Conservation (phyloP, 2,329 filamentous ascomycete species). For the Cercospora janseana region DNA sequence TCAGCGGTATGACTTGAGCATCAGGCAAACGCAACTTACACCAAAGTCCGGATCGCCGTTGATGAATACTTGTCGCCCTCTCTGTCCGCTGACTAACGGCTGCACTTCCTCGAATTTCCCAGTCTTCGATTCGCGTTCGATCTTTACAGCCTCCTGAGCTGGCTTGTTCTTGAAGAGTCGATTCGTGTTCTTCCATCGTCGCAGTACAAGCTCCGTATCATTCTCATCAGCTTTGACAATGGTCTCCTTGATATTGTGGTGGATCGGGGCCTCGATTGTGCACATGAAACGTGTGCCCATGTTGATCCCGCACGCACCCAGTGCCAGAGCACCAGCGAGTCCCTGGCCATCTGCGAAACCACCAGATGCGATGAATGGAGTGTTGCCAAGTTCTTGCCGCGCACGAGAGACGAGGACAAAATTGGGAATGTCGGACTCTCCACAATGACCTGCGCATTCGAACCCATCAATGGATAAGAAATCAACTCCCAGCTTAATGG, state of each 20-base stretch:
- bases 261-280: constrained; percentile 82
- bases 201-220: constrained; percentile 80
- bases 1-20: no score
- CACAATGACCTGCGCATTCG: constrained; percentile 87
- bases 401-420: constrained; percentile 82
- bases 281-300: constrained; percentile 98
- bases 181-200: constrained; percentile 88
- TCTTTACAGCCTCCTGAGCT: constrained; percentile 70
- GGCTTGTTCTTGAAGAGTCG: constrained; percentile 88
- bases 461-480: constrained; percentile 96
- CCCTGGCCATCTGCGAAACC: constrained; percentile 93
- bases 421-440: constrained; percentile 81
- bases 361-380: constrained; percentile 90
- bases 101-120: constrained; percentile 88
- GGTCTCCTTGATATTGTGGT: constrained; percentile 84
- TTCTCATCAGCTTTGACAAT: constrained; percentile 86
- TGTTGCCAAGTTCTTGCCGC: constrained; percentile 73
- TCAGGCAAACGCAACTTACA: constrained; percentile 53
- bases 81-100: constrained; percentile 80
- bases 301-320: constrained; percentile 90
- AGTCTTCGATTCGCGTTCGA: constrained; percentile 75
- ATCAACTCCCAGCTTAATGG: constrained; percentile 89
- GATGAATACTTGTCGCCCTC: constrained; percentile 83
- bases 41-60: constrained; percentile 90
- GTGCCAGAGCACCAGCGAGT: constrained; percentile 79